phyloP scores from a whole-genome alignment of 2,329 filamentous ascomycete genomes.

The Fusarium sp. region DNA sequence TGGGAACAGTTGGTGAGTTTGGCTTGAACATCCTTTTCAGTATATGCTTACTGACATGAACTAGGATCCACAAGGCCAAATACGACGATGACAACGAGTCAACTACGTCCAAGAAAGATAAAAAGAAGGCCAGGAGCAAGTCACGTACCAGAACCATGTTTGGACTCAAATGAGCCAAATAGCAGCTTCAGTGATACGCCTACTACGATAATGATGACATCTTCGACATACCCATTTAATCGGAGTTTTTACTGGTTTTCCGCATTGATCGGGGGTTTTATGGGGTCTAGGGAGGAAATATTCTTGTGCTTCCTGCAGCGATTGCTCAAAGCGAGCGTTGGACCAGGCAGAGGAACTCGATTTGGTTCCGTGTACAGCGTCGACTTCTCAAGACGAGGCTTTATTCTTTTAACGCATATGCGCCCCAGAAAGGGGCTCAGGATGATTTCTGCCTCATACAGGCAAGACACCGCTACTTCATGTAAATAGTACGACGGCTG shows the following conservation, averaged over 20 bases:
- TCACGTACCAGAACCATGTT: conserved; percentile 81
- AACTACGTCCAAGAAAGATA: conserved; percentile 57
- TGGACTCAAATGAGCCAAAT: conserved; percentile 54
- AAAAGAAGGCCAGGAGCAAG: conserved; percentile 79
- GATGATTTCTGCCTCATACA: conserved; percentile 14
- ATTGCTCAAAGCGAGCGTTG: conserved; percentile 13
- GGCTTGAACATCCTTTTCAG: background rate
- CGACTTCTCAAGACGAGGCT: conserved; percentile 19
- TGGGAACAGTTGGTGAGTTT: conserved; percentile 92
- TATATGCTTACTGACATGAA: conserved; percentile 3
- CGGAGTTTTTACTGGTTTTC: conserved; percentile 49
- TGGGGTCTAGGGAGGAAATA: conserved; percentile 28
- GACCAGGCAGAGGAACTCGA: conserved; percentile 9
- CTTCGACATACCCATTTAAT: conserved; percentile 48
- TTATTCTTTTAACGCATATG: conserved; percentile 38
- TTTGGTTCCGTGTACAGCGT: conserved; percentile 15
- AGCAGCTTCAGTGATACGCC: conserved; percentile 27
- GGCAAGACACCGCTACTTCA: conserved; percentile 15
- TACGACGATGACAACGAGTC: conserved; percentile 78
- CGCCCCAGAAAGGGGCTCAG: conserved; percentile 8
- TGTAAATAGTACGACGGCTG: background rate
- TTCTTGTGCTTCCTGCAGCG: conserved; percentile 27
- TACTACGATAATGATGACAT: conserved; percentile 48
- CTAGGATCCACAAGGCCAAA: conserved; percentile 95
- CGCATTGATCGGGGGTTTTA: conserved; percentile 35